These are phyloP conservation scores for Phaeosphaeria sp. DNA, from an alignment of 2,329 filamentous ascomycete genomes.

Conservation along the genomic window DNA sequence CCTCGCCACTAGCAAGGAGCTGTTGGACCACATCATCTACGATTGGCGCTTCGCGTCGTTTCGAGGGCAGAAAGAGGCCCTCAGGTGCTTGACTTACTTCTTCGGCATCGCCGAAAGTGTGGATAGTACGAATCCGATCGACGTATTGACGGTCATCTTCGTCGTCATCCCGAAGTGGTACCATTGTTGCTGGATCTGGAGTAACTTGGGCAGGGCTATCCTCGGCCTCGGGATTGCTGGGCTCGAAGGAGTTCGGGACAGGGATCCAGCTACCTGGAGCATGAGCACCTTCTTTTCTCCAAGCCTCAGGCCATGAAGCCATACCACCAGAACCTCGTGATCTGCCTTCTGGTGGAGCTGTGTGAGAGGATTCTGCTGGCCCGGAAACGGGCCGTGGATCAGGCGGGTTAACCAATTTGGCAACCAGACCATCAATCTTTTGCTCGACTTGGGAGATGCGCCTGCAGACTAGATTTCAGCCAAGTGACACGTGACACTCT, in stretches of 20 bases:
- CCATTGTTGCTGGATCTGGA: constrained; percentile 7
- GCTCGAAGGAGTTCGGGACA: constrained; percentile 32
- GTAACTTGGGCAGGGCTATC: not conserved
- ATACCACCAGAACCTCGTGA: not conserved
- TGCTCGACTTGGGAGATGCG: constrained; percentile 46
- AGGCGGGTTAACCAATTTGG: constrained; percentile 31
- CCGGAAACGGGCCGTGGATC: not conserved
- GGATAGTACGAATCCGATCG: constrained; percentile 33
- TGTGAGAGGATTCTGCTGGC: not conserved
- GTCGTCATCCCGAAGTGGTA: constrained; percentile 9
- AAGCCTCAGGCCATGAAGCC: not conserved
- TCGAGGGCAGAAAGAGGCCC: constrained; percentile 21
- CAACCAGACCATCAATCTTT: constrained; percentile 45
- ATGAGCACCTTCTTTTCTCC: constrained; percentile 5
- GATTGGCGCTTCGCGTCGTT: constrained; percentile 28
- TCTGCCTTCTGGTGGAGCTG: not conserved
- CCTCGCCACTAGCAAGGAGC: constrained; percentile 31
- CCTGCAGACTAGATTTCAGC: constrained; percentile 15
- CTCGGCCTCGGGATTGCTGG: constrained; percentile 7
- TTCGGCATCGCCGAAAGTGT: constrained; percentile 28
- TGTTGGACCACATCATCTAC: constrained; percentile 25
- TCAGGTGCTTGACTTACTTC: constrained; percentile 17
- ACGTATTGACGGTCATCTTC: constrained; percentile 33
- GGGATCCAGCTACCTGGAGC: constrained; percentile 39
- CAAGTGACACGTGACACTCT: not conserved